phyloP scores from a whole-genome alignment of 1,139 yeast species.

The Fermentozyma sake region DNA sequence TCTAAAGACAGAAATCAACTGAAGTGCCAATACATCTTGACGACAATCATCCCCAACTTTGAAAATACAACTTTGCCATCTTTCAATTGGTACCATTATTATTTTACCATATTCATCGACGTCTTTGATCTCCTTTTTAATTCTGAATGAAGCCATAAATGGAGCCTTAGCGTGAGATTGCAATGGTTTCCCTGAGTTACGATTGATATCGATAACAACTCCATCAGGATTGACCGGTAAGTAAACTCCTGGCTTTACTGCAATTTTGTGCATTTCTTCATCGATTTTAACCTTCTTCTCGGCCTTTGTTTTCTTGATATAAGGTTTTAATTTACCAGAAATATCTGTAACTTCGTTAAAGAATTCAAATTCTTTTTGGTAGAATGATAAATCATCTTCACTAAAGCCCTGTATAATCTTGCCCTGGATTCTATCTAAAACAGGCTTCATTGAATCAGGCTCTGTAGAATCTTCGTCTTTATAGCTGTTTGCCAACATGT shows the following conservation, averaged over 20 bases:
- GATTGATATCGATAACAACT: slow-evolving; percentile 81
- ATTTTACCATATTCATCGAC: slow-evolving; percentile 42
- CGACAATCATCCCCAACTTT: slow-evolving; percentile 99
- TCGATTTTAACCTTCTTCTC: slow-evolving; percentile 96
- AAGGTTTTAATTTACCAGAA: slow-evolving; percentile 92
- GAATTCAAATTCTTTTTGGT: slow-evolving; percentile 80
- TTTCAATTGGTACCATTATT: slow-evolving; percentile 38
- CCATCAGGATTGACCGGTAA: slow-evolving; percentile 98
- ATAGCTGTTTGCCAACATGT: slow-evolving; percentile 88
- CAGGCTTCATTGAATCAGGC: slow-evolving; percentile 83
- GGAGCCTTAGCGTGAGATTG: slow-evolving; percentile 99
- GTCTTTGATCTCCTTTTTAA: slow-evolving; percentile 51
- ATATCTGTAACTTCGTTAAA: slow-evolving; percentile 89
- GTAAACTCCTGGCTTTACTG: slow-evolving; percentile 80
- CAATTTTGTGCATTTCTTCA: slow-evolving; percentile 85
- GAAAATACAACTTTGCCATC: slow-evolving; percentile 94
- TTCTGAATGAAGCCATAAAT: slow-evolving; percentile 91
- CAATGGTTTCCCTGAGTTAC: slow-evolving; percentile 91
- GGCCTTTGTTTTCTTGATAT: slow-evolving; percentile 87
- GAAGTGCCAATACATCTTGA: slow-evolving; percentile 93
- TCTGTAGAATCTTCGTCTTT: slow-evolving; percentile 80
- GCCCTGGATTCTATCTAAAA: slow-evolving; percentile 68
- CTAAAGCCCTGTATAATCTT: slow-evolving; percentile 62
- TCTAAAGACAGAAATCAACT: slow-evolving; percentile 85
- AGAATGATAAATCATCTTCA: slow-evolving; percentile 58